Evolutionary conservation across 176 grass and related monocot genomes (phyloP), one percentile per base, ranked within the genome.

Genomic region (Rhipidocladum racemiflorum): DNA sequence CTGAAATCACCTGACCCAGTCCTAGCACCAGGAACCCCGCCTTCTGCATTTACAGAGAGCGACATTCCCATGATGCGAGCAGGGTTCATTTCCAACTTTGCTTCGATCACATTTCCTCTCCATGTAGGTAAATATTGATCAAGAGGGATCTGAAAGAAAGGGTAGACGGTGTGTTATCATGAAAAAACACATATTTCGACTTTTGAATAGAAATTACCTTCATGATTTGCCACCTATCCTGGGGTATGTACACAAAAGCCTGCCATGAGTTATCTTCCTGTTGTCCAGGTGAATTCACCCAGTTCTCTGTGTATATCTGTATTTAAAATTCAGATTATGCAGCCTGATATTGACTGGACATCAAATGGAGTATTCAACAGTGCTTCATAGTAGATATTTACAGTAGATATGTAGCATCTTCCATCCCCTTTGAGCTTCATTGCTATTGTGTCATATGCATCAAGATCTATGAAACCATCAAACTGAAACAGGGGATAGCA

Each of bases 221-320:
- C 75, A 88, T 45, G 69, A 81, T 82, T 14, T 93, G 85, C 91
- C 91, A 95, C 64, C 71, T 65, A 64, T 77, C 77, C 63, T 89
- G 90, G 18, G 92, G 96, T 76, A 74, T 68, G 64, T 84, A 87
- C 39, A 99, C 80, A 76, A 99, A 95, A 86, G 91, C 85, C 87
- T 99, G 96, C 96, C 96, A 99, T 32, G 91, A 95, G 81, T 99
- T 93, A 79, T 99, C 92, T 88, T 95, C 96, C 83, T 88, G 61
- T 70, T 95, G 92, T 50, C 96, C 95, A 15, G 92, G 96, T 78
- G 92, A 93, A 81, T 93, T 98, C 9, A 99, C 82, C 92, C 92
- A 99, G 80, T 99, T 99, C 67, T 99, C 96, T 21, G 92, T 99
- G 79, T 95, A 95, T 86, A 99, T 99, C 92, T 99, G 86, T 7